phyloP scores from a whole-genome alignment of 1,284 basidiomycete genomes.

The Thecaphora frezii region DNA sequence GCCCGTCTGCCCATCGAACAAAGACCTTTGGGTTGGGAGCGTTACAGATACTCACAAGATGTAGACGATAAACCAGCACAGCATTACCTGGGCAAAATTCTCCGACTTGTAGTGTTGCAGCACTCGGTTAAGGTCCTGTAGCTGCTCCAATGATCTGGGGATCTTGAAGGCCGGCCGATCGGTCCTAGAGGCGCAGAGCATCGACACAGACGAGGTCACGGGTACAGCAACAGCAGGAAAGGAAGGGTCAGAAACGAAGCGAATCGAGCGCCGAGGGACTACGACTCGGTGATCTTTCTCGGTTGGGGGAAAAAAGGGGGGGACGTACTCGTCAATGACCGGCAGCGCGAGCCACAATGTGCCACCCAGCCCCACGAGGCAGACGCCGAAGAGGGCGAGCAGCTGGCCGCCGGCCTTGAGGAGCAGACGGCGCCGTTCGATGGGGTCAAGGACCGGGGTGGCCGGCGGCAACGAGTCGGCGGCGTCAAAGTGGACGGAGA shows the following conservation, averaged over 20 bases:
- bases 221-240: slow-evolving; percentile 1
- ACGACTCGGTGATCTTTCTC: background rate
- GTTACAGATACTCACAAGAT: slow-evolving; percentile 79
- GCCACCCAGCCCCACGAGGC: slow-evolving; percentile 26
- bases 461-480: slow-evolving; percentile 3
- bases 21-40: too few species aligned
- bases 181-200: too few species aligned
- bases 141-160: slow-evolving; percentile 60
- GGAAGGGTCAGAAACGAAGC: too few species aligned
- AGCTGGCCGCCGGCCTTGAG: slow-evolving; percentile 30
- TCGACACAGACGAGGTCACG: too few species aligned
- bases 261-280: background rate
- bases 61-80: slow-evolving; percentile 67
- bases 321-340: slow-evolving; percentile 19
- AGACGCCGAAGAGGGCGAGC: slow-evolving; percentile 37
- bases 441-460: slow-evolving; percentile 1
- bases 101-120: slow-evolving; percentile 60
- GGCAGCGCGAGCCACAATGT: slow-evolving; percentile 48
- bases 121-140: slow-evolving; percentile 57
- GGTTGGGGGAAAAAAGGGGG: background rate
- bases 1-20: too few species aligned
- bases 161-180: slow-evolving; percentile 53
- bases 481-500: background rate
- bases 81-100: slow-evolving; percentile 57
- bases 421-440: slow-evolving; percentile 30